Base-by-base conservation (phyloP, 306 rosid species). In the Abrus pulchellus region DNA sequence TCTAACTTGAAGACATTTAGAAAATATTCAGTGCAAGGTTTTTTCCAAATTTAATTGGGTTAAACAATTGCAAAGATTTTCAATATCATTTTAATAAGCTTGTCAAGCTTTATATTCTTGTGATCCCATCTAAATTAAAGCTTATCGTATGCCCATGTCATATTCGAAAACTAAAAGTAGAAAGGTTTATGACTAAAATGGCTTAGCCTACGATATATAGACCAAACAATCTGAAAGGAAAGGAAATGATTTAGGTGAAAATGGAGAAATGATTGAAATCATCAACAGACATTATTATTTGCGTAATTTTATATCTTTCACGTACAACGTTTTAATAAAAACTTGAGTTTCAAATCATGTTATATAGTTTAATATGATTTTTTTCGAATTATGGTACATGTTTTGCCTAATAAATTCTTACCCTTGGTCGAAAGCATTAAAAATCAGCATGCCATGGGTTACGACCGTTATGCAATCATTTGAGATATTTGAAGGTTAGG, bases 111-210 rank as follows among this genome's bases (percentile, higher is more conserved):
- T 34, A 36, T 55, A 30, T 20, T 38, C 63, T 55, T 54, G 54
- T 6, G 10, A 72, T 41, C 64, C 76, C 76, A 53, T 50, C 63
- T 53, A 52, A 52, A 14, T 14, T 71, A 32, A 54, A 54, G 27
- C 20, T 55, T 40, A 38, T 38, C 7, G 12, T 27, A 56, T 44
- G 53, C 27, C 20, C 50, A 72, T 54, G 47, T 54, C 77, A 56
- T 54, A 53, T 72, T 20, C 68, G 30, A 4, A 7, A 44, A 30
- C 55, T 41, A 12, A 12, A 59, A 43, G 14, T 13, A 8, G 45
- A 74, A 20, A 57, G 8, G 45, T 59, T 59, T 74, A 30, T 59
- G 27, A 74, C 43, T 28, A 7, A 30, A 59, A 59, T 43, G 57
- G 33, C 30, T 56, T 41, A 28, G 3, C 53, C 40, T 55, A 41